phyloP scores from a whole-genome alignment of 2,329 filamentous ascomycete species.

The Monilinia fructicola region DNA sequence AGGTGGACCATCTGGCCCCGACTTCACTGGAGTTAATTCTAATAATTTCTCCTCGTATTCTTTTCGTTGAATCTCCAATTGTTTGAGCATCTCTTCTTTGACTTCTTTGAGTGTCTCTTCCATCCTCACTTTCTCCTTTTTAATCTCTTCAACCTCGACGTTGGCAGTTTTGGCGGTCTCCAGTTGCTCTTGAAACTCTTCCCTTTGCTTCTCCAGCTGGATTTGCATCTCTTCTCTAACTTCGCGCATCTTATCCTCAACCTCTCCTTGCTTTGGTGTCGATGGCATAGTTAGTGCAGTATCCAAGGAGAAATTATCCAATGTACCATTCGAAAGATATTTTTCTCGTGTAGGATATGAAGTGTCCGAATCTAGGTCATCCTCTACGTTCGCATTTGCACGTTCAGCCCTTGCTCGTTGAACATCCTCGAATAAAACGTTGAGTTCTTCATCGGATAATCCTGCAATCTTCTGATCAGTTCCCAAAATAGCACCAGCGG shows the following conservation, averaged over 20 bases:
- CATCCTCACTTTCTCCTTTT: constrained; percentile 80
- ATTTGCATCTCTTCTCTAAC: constrained; percentile 80
- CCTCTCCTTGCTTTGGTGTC: constrained; percentile 76
- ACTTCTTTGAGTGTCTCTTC: constrained; percentile 74
- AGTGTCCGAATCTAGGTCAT: constrained; percentile 84
- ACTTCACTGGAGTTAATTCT: constrained; percentile 65
- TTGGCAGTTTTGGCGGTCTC: constrained; percentile 72
- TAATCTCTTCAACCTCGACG: constrained; percentile 79
- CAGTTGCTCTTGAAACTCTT: constrained; percentile 76
- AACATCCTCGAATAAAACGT: constrained; percentile 89
- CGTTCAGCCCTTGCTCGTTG: constrained; percentile 79
- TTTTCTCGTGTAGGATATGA: constrained; percentile 91
- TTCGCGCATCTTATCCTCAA: constrained; percentile 72
- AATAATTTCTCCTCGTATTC: constrained; percentile 83
- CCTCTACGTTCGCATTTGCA: constrained; percentile 76
- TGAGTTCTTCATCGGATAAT: constrained; percentile 89
- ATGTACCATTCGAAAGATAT: constrained; percentile 89
- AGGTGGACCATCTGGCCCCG: constrained; percentile 44
- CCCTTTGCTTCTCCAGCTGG: constrained; percentile 80
- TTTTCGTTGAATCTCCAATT: constrained; percentile 79
- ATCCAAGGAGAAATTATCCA: constrained; percentile 95
- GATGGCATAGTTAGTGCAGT: constrained; percentile 93
- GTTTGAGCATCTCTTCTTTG: constrained; percentile 85
- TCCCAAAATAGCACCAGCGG: constrained; percentile 85
- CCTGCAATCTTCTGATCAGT: constrained; percentile 88